Base-by-base conservation (phyloP, 371 early-diverging fungal genomes). In the Entomophthora muscae region DNA sequence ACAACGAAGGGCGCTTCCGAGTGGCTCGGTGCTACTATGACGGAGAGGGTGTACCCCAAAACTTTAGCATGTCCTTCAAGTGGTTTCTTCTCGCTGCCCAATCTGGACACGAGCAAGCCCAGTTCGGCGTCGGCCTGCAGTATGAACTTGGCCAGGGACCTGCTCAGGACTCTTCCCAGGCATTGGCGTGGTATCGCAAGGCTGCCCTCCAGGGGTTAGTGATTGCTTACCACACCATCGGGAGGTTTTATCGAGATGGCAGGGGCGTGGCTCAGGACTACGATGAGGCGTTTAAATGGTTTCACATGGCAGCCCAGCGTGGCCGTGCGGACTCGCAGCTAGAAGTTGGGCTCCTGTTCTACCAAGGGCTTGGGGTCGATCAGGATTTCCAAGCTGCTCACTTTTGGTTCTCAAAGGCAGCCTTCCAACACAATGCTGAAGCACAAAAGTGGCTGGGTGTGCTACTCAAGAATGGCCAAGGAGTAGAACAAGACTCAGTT, bases 181-280 rank as follows among this genome's bases (percentile, higher is more conserved):
- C 90, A 2, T 79, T 90, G 3, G 79, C 81, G 66, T 82, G 76
- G 80, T 62, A 62, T 53, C 5, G 29, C 17, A 62, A 53, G 30
- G 62, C 62, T 5, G 62, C 53, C 0, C 70, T 66, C 2, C 52
- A 42, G 24, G 52, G 52, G 21, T 3, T 52, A n/a, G 12, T 29
- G 1, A 10, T 26, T 2, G 62, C 62, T 13, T 52, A 52, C 27
- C 27, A n/a, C 71, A 84, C 83, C 66, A 74, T 88, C 23, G 91
- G 87, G 0, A 81, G 83, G 66, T 86, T 83, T 65, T 88, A 83
- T 72, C 86, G 86, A 65, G 78, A 88, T 67, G 91, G 72, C 68
- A 7, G 75, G 77, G 66, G 71, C n/a, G 61, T 66, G 1, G 7
- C 17, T 13, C 33, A 61, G 5, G 76, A 90, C 71, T 75, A 82